Evolutionary conservation across 371 early-diverging fungal genomes (phyloP).

Genomic region (Rhizomucor miehei): DNA sequence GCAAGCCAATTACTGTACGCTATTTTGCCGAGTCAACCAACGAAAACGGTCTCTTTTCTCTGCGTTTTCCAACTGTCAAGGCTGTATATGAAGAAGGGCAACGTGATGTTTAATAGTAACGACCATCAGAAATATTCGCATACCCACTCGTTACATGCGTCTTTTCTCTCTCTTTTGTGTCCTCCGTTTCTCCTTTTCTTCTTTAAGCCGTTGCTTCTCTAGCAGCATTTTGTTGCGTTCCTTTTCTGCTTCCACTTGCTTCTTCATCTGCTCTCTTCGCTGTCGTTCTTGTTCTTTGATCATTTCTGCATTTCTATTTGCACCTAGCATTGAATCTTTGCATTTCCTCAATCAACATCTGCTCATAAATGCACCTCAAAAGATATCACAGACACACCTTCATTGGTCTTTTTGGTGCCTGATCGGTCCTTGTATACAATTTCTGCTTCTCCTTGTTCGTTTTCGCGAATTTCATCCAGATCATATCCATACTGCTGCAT

Average conservation of each 20-base stretch:
- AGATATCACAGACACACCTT: background rate
- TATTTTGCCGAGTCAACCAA: conserved; percentile 52
- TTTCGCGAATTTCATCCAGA: conserved; percentile 43
- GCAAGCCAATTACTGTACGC: conserved; percentile 54
- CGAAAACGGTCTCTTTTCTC: conserved; percentile 27
- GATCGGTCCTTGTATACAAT: conserved; percentile 20
- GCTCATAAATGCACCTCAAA: background rate
- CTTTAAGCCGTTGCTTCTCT: conserved; percentile 48
- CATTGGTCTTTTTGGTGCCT: background rate
- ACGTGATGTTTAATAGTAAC: conserved; percentile 6
- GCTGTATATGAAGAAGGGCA: conserved; percentile 46
- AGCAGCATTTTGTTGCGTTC: conserved; percentile 52
- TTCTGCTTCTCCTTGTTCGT: conserved; percentile 37
- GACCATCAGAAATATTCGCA: too few relatives aligned
- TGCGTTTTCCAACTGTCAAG: conserved; percentile 61
- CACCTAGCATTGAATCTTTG: conserved; percentile 38
- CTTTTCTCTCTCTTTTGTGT: conserved; percentile 53
- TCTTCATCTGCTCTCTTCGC: conserved; percentile 52
- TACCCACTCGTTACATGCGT: conserved; percentile 36
- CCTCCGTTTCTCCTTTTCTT: conserved; percentile 49
- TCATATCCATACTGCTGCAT: conserved; percentile 55
- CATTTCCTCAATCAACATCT: background rate
- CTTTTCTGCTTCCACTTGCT: conserved; percentile 49
- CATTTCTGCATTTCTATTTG: conserved; percentile 49
- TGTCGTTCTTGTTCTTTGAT: conserved; percentile 49